Conservation (phyloP, 306 rosid species). For the Medicago arabica region DNA sequence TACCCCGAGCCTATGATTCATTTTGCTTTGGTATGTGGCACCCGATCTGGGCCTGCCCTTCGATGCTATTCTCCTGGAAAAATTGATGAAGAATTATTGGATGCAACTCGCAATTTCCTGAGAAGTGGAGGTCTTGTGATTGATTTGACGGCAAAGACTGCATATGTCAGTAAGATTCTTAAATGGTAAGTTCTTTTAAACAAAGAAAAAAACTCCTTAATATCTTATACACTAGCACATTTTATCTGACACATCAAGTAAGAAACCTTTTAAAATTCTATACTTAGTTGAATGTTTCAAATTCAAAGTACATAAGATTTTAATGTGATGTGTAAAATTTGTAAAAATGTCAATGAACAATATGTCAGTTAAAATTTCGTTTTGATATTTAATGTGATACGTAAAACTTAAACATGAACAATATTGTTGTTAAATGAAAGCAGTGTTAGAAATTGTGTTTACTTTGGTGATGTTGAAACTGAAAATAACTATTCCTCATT, state of each 20-base stretch:
- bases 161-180: slow-evolving; percentile 68
- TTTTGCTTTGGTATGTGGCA: slow-evolving; percentile 77
- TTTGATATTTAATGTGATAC: not conserved
- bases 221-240: slow-evolving; percentile 14
- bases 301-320: not conserved
- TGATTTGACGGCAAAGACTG: slow-evolving; percentile 61
- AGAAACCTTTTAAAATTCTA: slow-evolving; percentile 17
- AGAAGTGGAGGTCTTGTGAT: slow-evolving; percentile 68
- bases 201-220: slow-evolving; percentile 1
- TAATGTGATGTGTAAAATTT: not conserved
- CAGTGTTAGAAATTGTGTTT: not conserved
- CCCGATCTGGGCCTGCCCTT: slow-evolving; percentile 82
- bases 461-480: slow-evolving; percentile 21
- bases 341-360: slow-evolving; percentile 5
- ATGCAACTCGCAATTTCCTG: slow-evolving; percentile 70
- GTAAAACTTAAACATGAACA: slow-evolving; percentile 17
- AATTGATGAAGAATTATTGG: slow-evolving; percentile 76
- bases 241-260: not conserved
- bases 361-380: not conserved
- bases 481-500: slow-evolving; percentile 18
- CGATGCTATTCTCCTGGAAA: slow-evolving; percentile 79
- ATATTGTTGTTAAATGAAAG: slow-evolving; percentile 6
- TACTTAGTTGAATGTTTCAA: slow-evolving; percentile 24
- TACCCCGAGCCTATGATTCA: slow-evolving; percentile 89
- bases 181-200: slow-evolving; percentile 70